Conservation (phyloP, 1,284 basidiomycete genomes). For the Moesziomyces aphidis region DNA sequence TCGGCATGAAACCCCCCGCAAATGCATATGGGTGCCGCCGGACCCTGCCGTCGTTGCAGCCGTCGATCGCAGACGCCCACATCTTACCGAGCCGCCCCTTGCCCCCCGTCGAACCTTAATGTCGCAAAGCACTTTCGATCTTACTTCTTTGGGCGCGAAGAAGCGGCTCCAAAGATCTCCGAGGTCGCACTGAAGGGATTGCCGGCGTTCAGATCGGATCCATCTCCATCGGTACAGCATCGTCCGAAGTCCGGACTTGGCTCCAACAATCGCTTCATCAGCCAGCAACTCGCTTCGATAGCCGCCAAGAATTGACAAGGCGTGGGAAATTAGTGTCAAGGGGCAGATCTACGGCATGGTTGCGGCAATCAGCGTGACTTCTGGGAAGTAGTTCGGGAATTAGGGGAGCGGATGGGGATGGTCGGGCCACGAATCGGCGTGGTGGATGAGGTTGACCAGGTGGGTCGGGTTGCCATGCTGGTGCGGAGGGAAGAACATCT, state of each 20-base stretch:
- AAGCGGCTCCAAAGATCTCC: neutral
- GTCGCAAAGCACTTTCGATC: too few species aligned
- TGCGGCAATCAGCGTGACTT: neutral
- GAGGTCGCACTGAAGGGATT: neutral
- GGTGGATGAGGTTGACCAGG: constrained; percentile 27
- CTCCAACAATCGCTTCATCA: too few species aligned
- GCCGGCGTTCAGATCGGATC: too few species aligned
- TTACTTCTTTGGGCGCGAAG: neutral
- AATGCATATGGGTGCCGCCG: neutral
- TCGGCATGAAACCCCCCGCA: constrained; percentile 6
- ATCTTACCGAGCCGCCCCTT: neutral
- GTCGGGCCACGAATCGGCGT: constrained; percentile 38
- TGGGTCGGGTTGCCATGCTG: constrained; percentile 19
- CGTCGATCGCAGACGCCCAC: neutral
- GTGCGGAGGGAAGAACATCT: constrained; percentile 32
- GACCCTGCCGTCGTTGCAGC: neutral
- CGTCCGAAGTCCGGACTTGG: too few species aligned
- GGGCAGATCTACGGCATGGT: neutral
- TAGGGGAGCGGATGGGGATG: constrained; percentile 20
- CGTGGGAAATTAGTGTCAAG: too few species aligned
- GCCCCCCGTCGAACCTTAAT: neutral
- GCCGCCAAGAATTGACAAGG: too few species aligned
- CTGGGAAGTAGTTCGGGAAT: neutral
- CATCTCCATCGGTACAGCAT: too few species aligned
- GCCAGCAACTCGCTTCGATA: too few species aligned